A percentile compares a stretch with the other conserved stretches of the same genome.
Evolutionary conservation across 2,329 filamentous ascomycete genomes (phyloP).

Genomic region (Ceratocystis diversiconidia): DNA sequence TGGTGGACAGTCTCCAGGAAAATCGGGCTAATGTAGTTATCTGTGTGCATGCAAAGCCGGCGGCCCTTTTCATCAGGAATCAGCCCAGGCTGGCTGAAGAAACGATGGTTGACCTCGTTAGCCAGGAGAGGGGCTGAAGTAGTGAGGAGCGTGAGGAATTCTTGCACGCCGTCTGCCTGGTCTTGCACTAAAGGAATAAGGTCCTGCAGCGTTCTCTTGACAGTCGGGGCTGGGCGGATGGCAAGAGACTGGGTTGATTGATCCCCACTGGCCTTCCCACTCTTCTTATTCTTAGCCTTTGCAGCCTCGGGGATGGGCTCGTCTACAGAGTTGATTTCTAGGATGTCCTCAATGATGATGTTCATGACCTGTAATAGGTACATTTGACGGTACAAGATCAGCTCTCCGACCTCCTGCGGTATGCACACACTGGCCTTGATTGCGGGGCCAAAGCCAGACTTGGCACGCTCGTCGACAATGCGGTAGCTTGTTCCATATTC

Average conservation of each 20-base stretch:
- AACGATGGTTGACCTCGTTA: conserved; percentile 26
- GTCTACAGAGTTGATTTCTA: conserved; percentile 27
- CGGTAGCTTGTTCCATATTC: conserved; percentile 28
- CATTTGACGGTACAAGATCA: conserved; percentile 30
- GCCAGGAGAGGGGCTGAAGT: conserved; percentile 25
- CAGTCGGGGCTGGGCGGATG: conserved; percentile 21
- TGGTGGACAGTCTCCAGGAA: conserved; percentile 31
- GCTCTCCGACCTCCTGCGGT: conserved; percentile 23
- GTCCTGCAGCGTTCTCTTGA: conserved; percentile 25
- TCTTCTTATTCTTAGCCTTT: conserved; percentile 3
- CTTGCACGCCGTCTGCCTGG: conserved; percentile 25
- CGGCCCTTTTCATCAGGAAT: conserved; percentile 33
- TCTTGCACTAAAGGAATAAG: conserved; percentile 25
- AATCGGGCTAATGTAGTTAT: conserved; percentile 30
- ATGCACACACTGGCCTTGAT: conserved; percentile 22
- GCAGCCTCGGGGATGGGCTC: conserved; percentile 18
- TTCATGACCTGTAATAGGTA: conserved; percentile 28
- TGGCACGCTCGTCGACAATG: conserved; percentile 16
- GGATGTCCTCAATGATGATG: conserved; percentile 31
- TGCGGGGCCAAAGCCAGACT: conserved; percentile 19
- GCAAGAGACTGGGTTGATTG: conserved; percentile 26
- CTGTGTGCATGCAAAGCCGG: conserved; percentile 25
- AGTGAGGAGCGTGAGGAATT: conserved; percentile 26
- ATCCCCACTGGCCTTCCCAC: conserved; percentile 11
- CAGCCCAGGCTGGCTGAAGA: conserved; percentile 30